A percentile compares a stretch with the other conserved stretches of the same genome.
These are phyloP conservation scores for Oenanthe sinensis DNA, from an alignment of 129 eudicot genomes.

Conservation along the genomic window DNA sequence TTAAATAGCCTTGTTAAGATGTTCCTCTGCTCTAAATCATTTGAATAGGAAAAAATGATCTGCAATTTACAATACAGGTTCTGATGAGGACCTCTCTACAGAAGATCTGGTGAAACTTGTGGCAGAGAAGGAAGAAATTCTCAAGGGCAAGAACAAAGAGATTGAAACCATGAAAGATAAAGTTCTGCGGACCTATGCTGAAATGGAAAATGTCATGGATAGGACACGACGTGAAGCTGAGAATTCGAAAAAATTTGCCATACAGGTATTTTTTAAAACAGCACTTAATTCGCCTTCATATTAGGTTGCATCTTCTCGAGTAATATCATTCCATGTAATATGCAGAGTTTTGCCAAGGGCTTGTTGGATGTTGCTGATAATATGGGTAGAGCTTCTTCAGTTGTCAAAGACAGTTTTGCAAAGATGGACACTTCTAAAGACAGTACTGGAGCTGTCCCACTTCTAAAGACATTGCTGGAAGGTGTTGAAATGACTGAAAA, in stretches of 20 bases:
- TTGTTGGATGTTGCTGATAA: conserved; percentile 91
- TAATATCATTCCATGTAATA: conserved; percentile 8
- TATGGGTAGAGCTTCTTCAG: conserved; percentile 69
- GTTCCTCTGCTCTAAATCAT: conserved; percentile 20
- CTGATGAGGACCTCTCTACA: conserved; percentile 53
- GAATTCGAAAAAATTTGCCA: conserved; percentile 75
- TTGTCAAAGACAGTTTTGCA: conserved; percentile 64
- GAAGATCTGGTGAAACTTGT: conserved; percentile 70
- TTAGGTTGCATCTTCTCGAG: neutral
- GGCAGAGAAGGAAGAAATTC: conserved; percentile 51
- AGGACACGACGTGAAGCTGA: conserved; percentile 84
- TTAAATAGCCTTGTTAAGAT: conserved; percentile 1
- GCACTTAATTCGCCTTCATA: neutral
- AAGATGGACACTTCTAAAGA: conserved; percentile 73
- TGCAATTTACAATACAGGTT: conserved; percentile 26
- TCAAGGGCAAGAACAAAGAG: conserved; percentile 48
- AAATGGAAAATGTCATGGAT: conserved; percentile 78
- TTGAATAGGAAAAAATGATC: conserved; percentile 13
- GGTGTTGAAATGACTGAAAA: conserved; percentile 98
- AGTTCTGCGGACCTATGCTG: conserved; percentile 67
- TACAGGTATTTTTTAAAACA: conserved; percentile 44
- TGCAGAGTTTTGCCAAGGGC: conserved; percentile 84
- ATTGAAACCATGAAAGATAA: conserved; percentile 59
- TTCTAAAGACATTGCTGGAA: conserved; percentile 69
- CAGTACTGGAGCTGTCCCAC: conserved; percentile 69